phyloP scores from a whole-genome alignment of 1,284 basidiomycete genomes.

The Boletus mariae region DNA sequence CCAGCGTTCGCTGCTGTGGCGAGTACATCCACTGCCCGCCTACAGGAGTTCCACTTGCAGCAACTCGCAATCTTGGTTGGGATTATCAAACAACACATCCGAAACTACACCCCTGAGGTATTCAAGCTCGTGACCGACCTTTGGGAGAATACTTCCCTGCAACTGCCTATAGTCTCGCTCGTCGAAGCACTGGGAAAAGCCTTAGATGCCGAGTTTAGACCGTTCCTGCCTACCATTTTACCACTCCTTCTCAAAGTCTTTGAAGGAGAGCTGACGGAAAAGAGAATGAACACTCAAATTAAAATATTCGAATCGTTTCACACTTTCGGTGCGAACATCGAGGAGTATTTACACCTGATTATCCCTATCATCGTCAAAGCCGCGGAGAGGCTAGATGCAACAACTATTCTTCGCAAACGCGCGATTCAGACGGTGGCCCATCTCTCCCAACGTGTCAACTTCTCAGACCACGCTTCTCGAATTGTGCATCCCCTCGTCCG shows the following conservation, averaged over 20 bases:
- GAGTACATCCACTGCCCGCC: slow-evolving; percentile 72
- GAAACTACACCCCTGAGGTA: slow-evolving; percentile 84
- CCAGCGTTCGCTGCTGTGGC: slow-evolving; percentile 94
- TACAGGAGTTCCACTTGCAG: slow-evolving; percentile 94
- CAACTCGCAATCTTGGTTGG: slow-evolving; percentile 94
- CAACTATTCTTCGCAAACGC: slow-evolving; percentile 75
- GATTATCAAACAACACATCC: slow-evolving; percentile 97
- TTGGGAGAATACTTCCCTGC: slow-evolving; percentile 85
- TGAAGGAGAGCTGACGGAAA: slow-evolving; percentile 81
- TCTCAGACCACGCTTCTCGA: slow-evolving; percentile 97
- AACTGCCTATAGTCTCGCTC: slow-evolving; percentile 90
- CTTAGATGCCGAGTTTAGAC: slow-evolving; percentile 96
- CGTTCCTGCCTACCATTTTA: slow-evolving; percentile 90
- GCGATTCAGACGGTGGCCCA: slow-evolving; percentile 93
- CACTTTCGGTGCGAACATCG: slow-evolving; percentile 94
- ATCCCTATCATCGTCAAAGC: slow-evolving; percentile 93
- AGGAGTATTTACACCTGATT: slow-evolving; percentile 97
- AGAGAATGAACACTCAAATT: slow-evolving; percentile 75
- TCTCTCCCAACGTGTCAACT: slow-evolving; percentile 91
- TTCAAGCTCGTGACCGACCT: slow-evolving; percentile 83
- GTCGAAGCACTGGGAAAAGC: slow-evolving; percentile 95
- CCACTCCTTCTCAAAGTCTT: slow-evolving; percentile 91
- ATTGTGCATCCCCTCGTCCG: slow-evolving; percentile 96
- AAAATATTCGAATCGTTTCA: slow-evolving; percentile 94
- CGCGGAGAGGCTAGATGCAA: slow-evolving; percentile 82